These are phyloP conservation scores for Trichophyton verrucosum DNA, from an alignment of 2,329 filamentous ascomycete genomes.

Conservation along the genomic window DNA sequence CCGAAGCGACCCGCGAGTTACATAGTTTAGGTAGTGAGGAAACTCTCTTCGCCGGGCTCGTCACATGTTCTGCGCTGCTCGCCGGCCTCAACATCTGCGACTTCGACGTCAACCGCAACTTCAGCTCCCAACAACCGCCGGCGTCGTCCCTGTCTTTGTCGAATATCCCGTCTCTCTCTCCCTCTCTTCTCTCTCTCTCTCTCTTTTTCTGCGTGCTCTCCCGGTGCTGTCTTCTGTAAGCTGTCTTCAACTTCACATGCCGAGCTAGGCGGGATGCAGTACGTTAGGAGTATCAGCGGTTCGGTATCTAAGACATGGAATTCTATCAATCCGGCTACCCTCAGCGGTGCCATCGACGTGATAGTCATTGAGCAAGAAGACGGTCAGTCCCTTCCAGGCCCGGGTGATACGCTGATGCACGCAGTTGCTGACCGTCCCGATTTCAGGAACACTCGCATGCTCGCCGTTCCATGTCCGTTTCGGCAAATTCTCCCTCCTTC, in stretches of 20 bases:
- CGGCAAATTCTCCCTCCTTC: slow-evolving; percentile 91
- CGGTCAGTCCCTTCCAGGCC: slow-evolving; percentile 39
- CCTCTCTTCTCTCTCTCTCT: background rate
- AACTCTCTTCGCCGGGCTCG: background rate
- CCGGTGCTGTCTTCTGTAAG: background rate
- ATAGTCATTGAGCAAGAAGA: slow-evolving; percentile 96
- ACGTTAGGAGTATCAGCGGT: slow-evolving; percentile 89
- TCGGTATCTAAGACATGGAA: slow-evolving; percentile 99
- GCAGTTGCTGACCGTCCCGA: slow-evolving; percentile 7
- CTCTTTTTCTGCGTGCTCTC: background rate
- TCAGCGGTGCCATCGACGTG: slow-evolving; percentile 96
- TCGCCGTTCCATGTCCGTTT: slow-evolving; percentile 98
- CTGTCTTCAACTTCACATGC: background rate
- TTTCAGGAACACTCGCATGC: slow-evolving; percentile 57
- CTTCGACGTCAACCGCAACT: background rate
- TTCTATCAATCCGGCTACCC: slow-evolving; percentile 93
- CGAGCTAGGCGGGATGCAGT: slow-evolving; percentile 59
- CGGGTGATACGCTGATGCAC: background rate
- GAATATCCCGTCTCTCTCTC: background rate
- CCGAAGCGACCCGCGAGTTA: background rate
- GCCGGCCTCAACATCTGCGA: background rate
- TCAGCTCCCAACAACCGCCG: no score
- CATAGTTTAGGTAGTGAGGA: no score
- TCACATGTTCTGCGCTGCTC: background rate
- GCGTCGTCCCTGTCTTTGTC: background rate